These are phyloP conservation scores for Hemileccinum impolitum DNA, from an alignment of 768 basidiomycete genomes.

Conservation along the genomic window DNA sequence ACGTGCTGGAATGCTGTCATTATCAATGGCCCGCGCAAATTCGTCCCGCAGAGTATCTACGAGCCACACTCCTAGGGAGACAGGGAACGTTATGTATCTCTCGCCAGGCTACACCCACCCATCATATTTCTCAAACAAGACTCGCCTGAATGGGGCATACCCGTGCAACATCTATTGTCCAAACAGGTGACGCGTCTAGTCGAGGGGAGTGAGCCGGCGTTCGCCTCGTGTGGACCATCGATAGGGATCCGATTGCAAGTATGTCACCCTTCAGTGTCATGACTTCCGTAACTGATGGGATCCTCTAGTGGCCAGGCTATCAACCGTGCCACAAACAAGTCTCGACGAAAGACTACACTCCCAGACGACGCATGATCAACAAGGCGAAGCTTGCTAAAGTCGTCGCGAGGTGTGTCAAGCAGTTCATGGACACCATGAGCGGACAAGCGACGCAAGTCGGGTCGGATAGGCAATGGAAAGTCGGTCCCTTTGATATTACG, in stretches of 20 bases:
- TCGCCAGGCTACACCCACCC: conserved; percentile 53
- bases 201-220: conserved; percentile 57
- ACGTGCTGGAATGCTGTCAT: conserved; percentile 8
- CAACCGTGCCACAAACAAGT: conserved; percentile 67
- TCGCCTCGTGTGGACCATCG: conserved; percentile 63
- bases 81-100: conserved; percentile 66
- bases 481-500: conserved; percentile 8
- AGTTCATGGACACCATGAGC: conserved; percentile 8
- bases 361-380: conserved; percentile 64
- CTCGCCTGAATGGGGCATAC: conserved; percentile 57
- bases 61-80: conserved; percentile 70
- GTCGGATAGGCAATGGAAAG: conserved; percentile 11
- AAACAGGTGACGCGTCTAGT: conserved; percentile 48
- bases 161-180: conserved; percentile 54
- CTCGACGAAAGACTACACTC: conserved; percentile 66
- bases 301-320: conserved; percentile 71
- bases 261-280: neutral
- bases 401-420: conserved; percentile 58
- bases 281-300: neutral
- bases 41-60: conserved; percentile 67
- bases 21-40: conserved; percentile 36
- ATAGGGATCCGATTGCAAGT: conserved; percentile 72
- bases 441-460: conserved; percentile 2
- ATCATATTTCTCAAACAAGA: conserved; percentile 55
- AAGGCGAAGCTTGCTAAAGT: conserved; percentile 66